phyloP scores from a whole-genome alignment of 2,329 filamentous ascomycete genomes.

The Colletotrichum scovillei region DNA sequence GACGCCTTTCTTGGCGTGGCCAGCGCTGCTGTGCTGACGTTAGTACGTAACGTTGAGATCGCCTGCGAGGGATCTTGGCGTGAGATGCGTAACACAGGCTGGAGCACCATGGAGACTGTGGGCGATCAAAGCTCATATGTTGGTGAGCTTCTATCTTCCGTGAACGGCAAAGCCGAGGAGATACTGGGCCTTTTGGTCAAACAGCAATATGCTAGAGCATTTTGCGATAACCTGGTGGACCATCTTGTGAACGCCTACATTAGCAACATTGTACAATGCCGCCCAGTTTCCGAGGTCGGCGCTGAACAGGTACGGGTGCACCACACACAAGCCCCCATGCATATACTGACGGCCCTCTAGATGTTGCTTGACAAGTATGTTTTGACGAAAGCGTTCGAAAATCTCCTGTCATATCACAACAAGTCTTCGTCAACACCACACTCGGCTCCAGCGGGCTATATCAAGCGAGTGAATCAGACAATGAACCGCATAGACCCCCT shows the following conservation, averaged over 20 bases:
- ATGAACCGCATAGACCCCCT: slow-evolving; percentile 92
- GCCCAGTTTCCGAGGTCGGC: slow-evolving; percentile 91
- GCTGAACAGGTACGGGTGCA: slow-evolving; percentile 79
- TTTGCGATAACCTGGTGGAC: slow-evolving; percentile 96
- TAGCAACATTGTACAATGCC: slow-evolving; percentile 86
- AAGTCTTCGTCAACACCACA: slow-evolving; percentile 49
- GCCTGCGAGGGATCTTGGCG: slow-evolving; percentile 90
- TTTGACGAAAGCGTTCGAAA: slow-evolving; percentile 81
- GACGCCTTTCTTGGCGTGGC: slow-evolving; percentile 97
- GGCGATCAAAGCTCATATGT: slow-evolving; percentile 96
- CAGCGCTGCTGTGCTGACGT: slow-evolving; percentile 82
- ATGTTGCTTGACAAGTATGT: slow-evolving; percentile 97
- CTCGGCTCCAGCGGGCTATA: slow-evolving; percentile 69
- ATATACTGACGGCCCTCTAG: slow-evolving; percentile 54
- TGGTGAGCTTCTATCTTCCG: slow-evolving; percentile 78
- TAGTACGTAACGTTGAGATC: slow-evolving; percentile 86
- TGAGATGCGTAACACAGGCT: slow-evolving; percentile 96
- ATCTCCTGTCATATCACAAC: slow-evolving; percentile 74
- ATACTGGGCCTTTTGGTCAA: slow-evolving; percentile 85
- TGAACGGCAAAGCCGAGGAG: slow-evolving; percentile 78
- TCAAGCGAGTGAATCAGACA: slow-evolving; percentile 85
- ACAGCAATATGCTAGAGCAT: slow-evolving; percentile 92
- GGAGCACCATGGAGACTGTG: slow-evolving; percentile 92
- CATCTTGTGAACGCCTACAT: slow-evolving; percentile 84
- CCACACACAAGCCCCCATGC: not conserved